Conservation (phyloP, 805 yeast species). For the Yueomyces sp. region DNA sequence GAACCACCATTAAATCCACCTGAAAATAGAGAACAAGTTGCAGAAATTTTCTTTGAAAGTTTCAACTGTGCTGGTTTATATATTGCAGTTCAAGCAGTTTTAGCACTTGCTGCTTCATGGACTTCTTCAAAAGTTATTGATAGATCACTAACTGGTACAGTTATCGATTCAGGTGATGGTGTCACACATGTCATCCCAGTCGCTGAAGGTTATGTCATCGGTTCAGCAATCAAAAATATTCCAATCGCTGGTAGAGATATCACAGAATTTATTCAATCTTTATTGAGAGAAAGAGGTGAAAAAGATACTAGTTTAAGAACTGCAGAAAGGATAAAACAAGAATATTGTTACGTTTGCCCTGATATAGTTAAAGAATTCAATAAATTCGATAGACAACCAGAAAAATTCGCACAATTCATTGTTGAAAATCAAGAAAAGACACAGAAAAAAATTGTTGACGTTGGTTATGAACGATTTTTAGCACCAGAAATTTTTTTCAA, state of each 20-base stretch:
- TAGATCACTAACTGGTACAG: slow-evolving; percentile 94
- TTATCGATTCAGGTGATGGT: slow-evolving; percentile 97
- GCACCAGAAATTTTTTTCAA: slow-evolving; percentile 99
- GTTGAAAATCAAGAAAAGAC: slow-evolving; percentile 68
- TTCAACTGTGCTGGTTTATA: slow-evolving; percentile 97
- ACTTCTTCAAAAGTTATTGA: slow-evolving; percentile 91
- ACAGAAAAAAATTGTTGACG: slow-evolving; percentile 60
- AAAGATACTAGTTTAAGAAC: slow-evolving; percentile 85
- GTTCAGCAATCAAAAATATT: slow-evolving; percentile 90
- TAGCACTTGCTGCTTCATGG: slow-evolving; percentile 98
- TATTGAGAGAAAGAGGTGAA: slow-evolving; percentile 95
- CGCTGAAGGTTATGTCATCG: slow-evolving; percentile 98
- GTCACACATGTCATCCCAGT: slow-evolving; percentile 98
- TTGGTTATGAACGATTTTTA: slow-evolving; percentile 92
- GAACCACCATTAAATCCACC: slow-evolving; percentile 99
- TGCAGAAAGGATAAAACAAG: slow-evolving; percentile 93
- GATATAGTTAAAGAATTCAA: slow-evolving; percentile 94
- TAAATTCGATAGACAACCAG: slow-evolving; percentile 88
- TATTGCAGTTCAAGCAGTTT: slow-evolving; percentile 97
- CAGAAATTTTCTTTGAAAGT: slow-evolving; percentile 97
- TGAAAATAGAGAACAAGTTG: slow-evolving; percentile 95
- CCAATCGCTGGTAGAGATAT: slow-evolving; percentile 99
- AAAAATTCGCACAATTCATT: slow-evolving; percentile 82
- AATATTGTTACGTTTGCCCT: slow-evolving; percentile 94
- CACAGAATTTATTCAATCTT: slow-evolving; percentile 81